phyloP scores from a whole-genome alignment of 805 yeast genomes.

The Schwanniomyces occidentalis region DNA sequence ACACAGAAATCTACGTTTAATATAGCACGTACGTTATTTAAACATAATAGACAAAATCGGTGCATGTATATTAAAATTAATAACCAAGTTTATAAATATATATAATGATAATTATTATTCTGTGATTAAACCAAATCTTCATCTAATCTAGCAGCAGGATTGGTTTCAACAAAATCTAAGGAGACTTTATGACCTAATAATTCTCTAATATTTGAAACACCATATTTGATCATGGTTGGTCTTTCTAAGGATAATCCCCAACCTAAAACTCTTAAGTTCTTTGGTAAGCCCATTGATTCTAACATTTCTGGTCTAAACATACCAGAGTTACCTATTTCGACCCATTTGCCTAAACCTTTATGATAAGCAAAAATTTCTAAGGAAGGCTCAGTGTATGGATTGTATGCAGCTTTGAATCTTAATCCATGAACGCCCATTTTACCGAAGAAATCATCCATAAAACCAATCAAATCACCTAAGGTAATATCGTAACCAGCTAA shows the following conservation, averaged over 20 bases:
- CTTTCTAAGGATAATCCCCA: slow-evolving; percentile 97
- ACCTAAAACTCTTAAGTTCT: slow-evolving; percentile 89
- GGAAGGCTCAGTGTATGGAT: slow-evolving; percentile 99
- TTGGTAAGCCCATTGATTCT: slow-evolving; percentile 97
- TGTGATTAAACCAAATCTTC: slow-evolving; percentile 35
- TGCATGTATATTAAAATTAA: no score
- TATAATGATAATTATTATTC: no score
- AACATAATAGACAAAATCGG: no score
- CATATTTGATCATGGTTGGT: slow-evolving; percentile 99
- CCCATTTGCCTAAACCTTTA: slow-evolving; percentile 93
- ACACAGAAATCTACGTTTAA: no score
- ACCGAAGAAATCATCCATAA: slow-evolving; percentile 95
- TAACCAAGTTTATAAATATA: not conserved
- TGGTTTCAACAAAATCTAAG: slow-evolving; percentile 89
- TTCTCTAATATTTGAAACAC: slow-evolving; percentile 93
- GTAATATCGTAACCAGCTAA: slow-evolving; percentile 95
- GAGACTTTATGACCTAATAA: slow-evolving; percentile 95
- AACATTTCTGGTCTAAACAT: slow-evolving; percentile 99
- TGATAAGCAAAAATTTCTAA: slow-evolving; percentile 98
- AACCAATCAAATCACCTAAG: slow-evolving; percentile 93
- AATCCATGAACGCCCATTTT: slow-evolving; percentile 96
- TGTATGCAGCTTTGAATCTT: slow-evolving; percentile 98
- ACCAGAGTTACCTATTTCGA: slow-evolving; percentile 99
- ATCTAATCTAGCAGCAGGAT: slow-evolving; percentile 97
- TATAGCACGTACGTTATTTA: no score